Evolutionary conservation across 208 protist genomes (phyloP), one percentile per base, ranked within the genome.

Genomic region (Leishmania gerbilli): DNA sequence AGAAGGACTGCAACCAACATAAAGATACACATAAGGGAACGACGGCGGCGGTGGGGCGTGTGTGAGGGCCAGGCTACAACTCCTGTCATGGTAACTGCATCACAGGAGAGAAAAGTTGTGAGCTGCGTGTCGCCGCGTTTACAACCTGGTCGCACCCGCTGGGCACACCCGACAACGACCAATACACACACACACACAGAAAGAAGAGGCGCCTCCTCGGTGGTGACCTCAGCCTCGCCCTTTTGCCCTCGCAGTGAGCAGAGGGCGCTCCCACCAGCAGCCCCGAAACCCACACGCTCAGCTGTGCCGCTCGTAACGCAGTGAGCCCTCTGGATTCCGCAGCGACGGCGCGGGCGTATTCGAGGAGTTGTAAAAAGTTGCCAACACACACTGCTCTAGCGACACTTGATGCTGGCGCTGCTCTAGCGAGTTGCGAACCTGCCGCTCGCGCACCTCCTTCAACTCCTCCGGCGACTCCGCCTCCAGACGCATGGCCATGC

Each of bases 401-500:
- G 88, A 89, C 11, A 91, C 15, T 72, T 90, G 92, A 42, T 89
- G 77, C 77, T 88, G 72, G 37, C 83, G 80, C 37, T 84, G 84
- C 69, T 95, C 91, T 27, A 95, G 79, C 17, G 81, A 81, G 65
- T 87, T 89, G 49, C 89, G 89, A 64, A 92, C 80, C 80, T 97
- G 92, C 68, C 74, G 76, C 74, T 94, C 89, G 40, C 91, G 92
- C 27, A 95, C 47, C 45, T 65, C 74, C 40, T 85, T 81, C 71
- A 93, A 71, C 68, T 96, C 90, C 81, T 95, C 90, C 2, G 84
- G 84, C 19, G 90, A 91, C n/a, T 93, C 86, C 27, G 91, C 94
- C 86, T 96, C 91, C 34, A 97, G 80, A 9, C 89, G 91, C 91
- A 96, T 94, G 45, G 91, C 88, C 94, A 97, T 97, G 56, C 88